Conservation (phyloP, 768 basidiomycete species). For the Mycena crocata region DNA sequence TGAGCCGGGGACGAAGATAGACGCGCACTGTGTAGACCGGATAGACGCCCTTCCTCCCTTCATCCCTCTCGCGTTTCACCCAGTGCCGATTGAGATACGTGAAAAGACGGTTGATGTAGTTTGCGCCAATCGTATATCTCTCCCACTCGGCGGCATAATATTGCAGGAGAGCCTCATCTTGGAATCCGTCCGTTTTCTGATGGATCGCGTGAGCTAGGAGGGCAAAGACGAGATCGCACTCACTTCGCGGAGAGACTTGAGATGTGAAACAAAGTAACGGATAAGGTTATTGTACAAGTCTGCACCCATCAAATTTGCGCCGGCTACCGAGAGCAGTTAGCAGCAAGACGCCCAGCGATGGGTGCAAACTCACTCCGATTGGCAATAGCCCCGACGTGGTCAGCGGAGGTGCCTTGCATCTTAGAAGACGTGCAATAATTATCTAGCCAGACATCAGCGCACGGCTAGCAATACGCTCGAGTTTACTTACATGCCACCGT, state of each 20-base stretch:
- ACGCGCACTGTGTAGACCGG: conserved; percentile 90
- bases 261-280: conserved; percentile 88
- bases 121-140: conserved; percentile 95
- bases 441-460: too few species aligned
- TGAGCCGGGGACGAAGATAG: background rate
- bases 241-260: conserved; percentile 71
- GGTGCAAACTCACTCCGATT: conserved; percentile 69
- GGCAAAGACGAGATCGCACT: conserved; percentile 24
- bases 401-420: conserved; percentile 67
- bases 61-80: conserved; percentile 98
- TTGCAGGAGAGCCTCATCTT: conserved; percentile 88
- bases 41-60: conserved; percentile 95
- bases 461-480: too few species aligned
- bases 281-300: conserved; percentile 97
- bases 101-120: conserved; percentile 97
- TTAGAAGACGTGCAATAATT: conserved; percentile 96
- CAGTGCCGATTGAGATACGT: conserved; percentile 99
- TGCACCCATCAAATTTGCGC: conserved; percentile 96
- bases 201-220: conserved; percentile 33
- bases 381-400: conserved; percentile 60
- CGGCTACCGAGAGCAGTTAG: conserved; percentile 62
- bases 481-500: too few species aligned
- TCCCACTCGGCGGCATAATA: conserved; percentile 97
- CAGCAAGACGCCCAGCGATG: conserved; percentile 49
- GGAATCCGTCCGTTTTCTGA: conserved; percentile 82